Evolutionary conservation across 495 filamentous ascomycete species (phyloP), one percentile per base, ranked within the genome.

Genomic region (Hypoxylon cercidicola): DNA sequence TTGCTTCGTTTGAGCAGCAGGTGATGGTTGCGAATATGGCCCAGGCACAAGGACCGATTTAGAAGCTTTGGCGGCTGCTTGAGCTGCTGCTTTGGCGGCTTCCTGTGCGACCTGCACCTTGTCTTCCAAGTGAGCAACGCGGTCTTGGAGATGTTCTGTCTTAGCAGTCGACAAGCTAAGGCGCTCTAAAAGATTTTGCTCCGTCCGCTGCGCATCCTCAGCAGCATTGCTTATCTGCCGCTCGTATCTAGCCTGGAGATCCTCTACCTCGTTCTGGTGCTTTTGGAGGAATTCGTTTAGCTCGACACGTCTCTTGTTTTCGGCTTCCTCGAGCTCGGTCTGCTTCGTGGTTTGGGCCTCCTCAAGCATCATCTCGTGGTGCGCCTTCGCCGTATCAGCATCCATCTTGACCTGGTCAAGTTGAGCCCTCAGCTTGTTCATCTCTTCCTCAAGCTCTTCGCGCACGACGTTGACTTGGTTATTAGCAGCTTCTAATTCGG

Each of bases 101-200:
- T 93, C 87, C 68, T 94, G 93, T 40, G 96, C 89, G 69, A 98
- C 88, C 72, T 96, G 87, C 30, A 99, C 83, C 73, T 90, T 92
- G 75, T 97, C 91, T 75, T 97, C 91, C 1, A 98, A 85, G 63
- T 93, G 89, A 3, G 81, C 72, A 19, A 96, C 84, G 62, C 89
- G 90, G 55, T 97, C 93, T 68, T 93, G 87, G 11, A 93, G 84
- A 72, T 93, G 88, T 60, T 88, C 84, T 2, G 86, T 82, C 81
- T 93, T 95, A 23, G 92, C 88, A 25, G 93, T 86, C 0, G 92
- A 88, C 18, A 97, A 80, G 52, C 82, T 85, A 37, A 97, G 82
- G 1, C 88, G 87, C 55, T 97, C 89, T 49, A 83, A 75, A 28
- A 90, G 81, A 65, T 89, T 85, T 46, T 83, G 79, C 69, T 93